Percentiles rank a stretch among this genome's conserved stretches.
phyloP scores from a whole-genome alignment of 169 alveolate species.

The Babesia ovis region DNA sequence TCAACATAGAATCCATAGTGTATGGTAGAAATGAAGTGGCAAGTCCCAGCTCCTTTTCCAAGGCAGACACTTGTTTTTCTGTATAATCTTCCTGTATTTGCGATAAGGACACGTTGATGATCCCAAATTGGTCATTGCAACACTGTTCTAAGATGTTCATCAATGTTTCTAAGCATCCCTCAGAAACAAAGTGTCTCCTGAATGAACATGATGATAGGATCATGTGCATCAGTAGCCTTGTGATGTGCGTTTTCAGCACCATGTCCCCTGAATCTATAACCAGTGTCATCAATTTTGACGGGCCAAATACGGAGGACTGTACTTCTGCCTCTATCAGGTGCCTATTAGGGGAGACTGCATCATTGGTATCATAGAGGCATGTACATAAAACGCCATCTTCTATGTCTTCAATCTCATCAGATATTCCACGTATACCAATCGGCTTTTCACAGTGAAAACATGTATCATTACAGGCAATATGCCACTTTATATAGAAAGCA shows the following conservation, averaged over 20 bases:
- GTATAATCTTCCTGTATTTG: not conserved
- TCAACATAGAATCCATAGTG: conserved; percentile 28
- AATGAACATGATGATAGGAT: not conserved
- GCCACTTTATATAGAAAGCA: conserved; percentile 15
- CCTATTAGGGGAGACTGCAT: conserved; percentile 1
- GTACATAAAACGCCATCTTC: not conserved
- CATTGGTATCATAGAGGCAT: not conserved
- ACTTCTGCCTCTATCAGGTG: conserved; percentile 23
- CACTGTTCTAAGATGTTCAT: conserved; percentile 13
- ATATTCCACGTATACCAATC: not conserved
- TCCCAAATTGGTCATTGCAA: conserved; percentile 35
- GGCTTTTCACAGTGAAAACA: conserved; percentile 37
- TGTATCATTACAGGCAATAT: conserved; percentile 14
- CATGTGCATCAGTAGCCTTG: conserved; percentile 30
- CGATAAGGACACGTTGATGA: conserved; percentile 15
- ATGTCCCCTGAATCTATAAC: conserved; percentile 19
- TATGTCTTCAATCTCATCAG: not conserved
- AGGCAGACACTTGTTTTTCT: not conserved
- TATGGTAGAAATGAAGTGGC: conserved; percentile 41
- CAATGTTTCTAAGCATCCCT: conserved; percentile 20
- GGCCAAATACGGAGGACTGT: not conserved
- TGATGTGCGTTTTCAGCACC: conserved; percentile 15
- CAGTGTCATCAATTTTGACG: not conserved
- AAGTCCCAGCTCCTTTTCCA: conserved; percentile 26
- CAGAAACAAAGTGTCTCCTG: conserved; percentile 2